These are phyloP conservation scores for Saururus chinensis DNA, from an alignment of 164 flowering plant species.

Conservation along the genomic window DNA sequence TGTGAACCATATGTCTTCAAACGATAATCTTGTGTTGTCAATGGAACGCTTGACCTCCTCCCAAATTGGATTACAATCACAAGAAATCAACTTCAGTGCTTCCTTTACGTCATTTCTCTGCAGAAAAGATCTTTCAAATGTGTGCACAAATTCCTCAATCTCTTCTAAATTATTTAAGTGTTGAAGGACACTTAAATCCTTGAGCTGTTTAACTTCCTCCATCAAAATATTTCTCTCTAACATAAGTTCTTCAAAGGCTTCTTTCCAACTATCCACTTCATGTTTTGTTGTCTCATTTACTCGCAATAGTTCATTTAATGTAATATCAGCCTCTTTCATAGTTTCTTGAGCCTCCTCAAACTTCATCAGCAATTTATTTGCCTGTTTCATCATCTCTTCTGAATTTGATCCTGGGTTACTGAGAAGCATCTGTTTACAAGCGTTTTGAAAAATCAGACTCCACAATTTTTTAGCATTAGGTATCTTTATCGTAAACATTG, in stretches of 20 bases:
- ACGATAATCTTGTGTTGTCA: slow-evolving; percentile 26
- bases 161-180: slow-evolving; percentile 27
- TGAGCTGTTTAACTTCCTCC: slow-evolving; percentile 48
- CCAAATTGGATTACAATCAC: slow-evolving; percentile 31
- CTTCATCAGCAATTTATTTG: slow-evolving; percentile 34
- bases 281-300: slow-evolving; percentile 47
- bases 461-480: no score
- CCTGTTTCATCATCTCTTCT: slow-evolving; percentile 22
- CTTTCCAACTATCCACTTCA: slow-evolving; percentile 37
- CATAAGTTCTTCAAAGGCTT: slow-evolving; percentile 37
- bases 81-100: slow-evolving; percentile 16
- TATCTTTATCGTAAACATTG: no score
- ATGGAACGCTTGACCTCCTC: slow-evolving; percentile 21
- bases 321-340: slow-evolving; percentile 60
- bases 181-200: slow-evolving; percentile 22
- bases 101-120: slow-evolving; percentile 43
- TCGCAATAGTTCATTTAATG: slow-evolving; percentile 50
- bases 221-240: slow-evolving; percentile 40
- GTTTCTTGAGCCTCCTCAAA: slow-evolving; percentile 59
- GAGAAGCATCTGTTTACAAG: slow-evolving; percentile 6
- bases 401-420: slow-evolving; percentile 9
- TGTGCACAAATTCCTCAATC: slow-evolving; percentile 26
- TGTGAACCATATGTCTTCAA: slow-evolving; percentile 36
- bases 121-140: slow-evolving; percentile 35
- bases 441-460: no score